Evolutionary conservation across 139 green algal genomes (phyloP), one percentile per base, ranked within the genome.

Genomic region (Chlorella sp.): DNA sequence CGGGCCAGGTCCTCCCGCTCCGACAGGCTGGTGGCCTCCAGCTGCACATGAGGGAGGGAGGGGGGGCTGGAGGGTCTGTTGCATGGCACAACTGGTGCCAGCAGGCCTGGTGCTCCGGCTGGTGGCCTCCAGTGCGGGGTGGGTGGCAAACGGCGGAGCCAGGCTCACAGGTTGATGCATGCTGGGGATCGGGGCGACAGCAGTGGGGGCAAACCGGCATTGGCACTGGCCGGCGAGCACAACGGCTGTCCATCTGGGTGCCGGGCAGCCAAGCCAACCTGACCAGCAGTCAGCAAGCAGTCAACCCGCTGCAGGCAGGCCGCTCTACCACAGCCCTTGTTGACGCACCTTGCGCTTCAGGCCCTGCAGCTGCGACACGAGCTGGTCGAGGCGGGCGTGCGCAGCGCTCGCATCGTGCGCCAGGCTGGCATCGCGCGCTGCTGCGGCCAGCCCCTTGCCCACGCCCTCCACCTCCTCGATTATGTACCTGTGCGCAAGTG

Each of bases 331-430:
- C n/a, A n/a, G n/a, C n/a, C n/a, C n/a, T n/a, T n/a, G n/a, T n/a
- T n/a, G n/a, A n/a, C 84, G 13, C 58, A 93, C 89, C 89, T 96
- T 96, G 38, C 92, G 91, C 85, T 97, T 98, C 11, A 96, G 74
- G 58, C 88, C 83, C 60, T 94, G 85, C 28, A 97, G 90, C 73
- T 87, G 85, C 1, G 43, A 14, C 8, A 93, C 70, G 24, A 93
- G 64, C 9, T 80, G 65, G 36, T 91, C 88, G 5, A 97, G 85
- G 22, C 14, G 51, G 9, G 51, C 51, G 14, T 85, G 73, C 22
- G 72, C 72, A 16, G 72, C 32, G 6, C 43, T 46, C 9, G 72
- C 72, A 14, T 41, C 43, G 13, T 90, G 56, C 41, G 51, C 48
- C 30, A 56, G 28, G 56, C 75, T 51, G 43, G 30, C 36, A 17